A percentile compares a stretch with the other conserved stretches of the same genome.
Conservation (phyloP, 1,284 basidiomycete species). For the Paramarasmius palmivorus region DNA sequence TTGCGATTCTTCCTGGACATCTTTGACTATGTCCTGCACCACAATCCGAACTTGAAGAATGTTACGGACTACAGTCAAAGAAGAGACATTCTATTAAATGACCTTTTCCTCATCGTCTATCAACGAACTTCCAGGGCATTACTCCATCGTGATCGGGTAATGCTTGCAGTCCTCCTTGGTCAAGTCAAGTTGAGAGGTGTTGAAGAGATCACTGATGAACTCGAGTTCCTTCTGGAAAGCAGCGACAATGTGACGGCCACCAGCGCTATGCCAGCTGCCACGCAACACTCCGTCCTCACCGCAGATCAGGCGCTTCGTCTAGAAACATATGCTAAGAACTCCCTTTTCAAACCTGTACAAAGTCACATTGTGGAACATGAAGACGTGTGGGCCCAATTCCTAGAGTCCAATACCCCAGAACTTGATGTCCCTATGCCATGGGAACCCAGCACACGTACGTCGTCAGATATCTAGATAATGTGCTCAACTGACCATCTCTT, state of each 20-base stretch:
- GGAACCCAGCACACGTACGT: constrained; percentile 73
- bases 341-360: constrained; percentile 79
- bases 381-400: constrained; percentile 78
- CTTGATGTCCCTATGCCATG: constrained; percentile 73
- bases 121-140: constrained; percentile 90
- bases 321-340: constrained; percentile 65
- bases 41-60: constrained; percentile 86
- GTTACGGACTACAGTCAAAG: constrained; percentile 77
- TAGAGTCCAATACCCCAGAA: constrained; percentile 75
- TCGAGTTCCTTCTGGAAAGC: constrained; percentile 90
- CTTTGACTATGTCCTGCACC: constrained; percentile 92
- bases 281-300: constrained; percentile 48
- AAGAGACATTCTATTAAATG: constrained; percentile 83
- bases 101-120: constrained; percentile 91
- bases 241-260: constrained; percentile 64
- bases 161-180: constrained; percentile 88
- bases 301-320: constrained; percentile 73
- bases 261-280: constrained; percentile 33
- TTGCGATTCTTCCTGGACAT: constrained; percentile 98
- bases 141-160: constrained; percentile 89
- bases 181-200: constrained; percentile 86
- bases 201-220: constrained; percentile 81
- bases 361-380: constrained; percentile 66
- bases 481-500: constrained; percentile 16
- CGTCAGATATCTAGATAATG: constrained; percentile 1